Evolutionary conservation across 768 basidiomycete species (phyloP).

Genomic region (Dentipellis sp.): DNA sequence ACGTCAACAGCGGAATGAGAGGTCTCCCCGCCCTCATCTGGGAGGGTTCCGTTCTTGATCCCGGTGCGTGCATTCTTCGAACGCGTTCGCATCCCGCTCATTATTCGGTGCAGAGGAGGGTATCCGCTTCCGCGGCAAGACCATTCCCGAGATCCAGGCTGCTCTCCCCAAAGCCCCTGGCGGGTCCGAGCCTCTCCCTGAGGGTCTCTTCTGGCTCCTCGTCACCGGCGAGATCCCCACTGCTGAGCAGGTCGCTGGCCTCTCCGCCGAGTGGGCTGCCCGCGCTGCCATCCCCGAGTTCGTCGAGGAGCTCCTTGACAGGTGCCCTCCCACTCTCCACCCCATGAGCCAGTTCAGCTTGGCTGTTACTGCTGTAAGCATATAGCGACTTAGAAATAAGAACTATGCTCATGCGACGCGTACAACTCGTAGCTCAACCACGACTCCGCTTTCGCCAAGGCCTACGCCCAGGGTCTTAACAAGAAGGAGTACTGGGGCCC

Average conservation of each 20-base stretch:
- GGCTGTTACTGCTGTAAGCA: constrained; percentile 81
- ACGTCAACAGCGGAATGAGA: constrained; percentile 61
- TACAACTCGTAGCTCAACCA: constrained; percentile 61
- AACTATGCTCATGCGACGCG: background rate
- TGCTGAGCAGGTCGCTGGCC: constrained; percentile 73
- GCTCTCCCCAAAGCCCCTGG: constrained; percentile 84
- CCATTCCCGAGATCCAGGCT: constrained; percentile 83
- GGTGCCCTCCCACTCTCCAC: constrained; percentile 88
- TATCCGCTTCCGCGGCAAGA: constrained; percentile 96
- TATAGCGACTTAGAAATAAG: background rate
- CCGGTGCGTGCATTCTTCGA: constrained; percentile 40
- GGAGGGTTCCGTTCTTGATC: constrained; percentile 96
- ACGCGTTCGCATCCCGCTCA: constrained; percentile 5
- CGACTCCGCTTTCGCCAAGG: constrained; percentile 93
- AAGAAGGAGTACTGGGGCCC: constrained; percentile 98
- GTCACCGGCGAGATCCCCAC: constrained; percentile 94
- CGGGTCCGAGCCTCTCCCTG: constrained; percentile 86
- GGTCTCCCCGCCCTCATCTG: constrained; percentile 92
- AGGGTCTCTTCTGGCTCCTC: constrained; percentile 92
- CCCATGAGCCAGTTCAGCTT: constrained; percentile 98
- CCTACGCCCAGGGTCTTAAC: constrained; percentile 83
- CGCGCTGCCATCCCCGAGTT: constrained; percentile 86
- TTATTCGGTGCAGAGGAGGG: constrained; percentile 62
- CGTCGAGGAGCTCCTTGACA: constrained; percentile 93
- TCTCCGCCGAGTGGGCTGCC: constrained; percentile 93